These are phyloP conservation scores for Populus simonii DNA, from an alignment of 345 rosid genomes.

Conservation along the genomic window DNA sequence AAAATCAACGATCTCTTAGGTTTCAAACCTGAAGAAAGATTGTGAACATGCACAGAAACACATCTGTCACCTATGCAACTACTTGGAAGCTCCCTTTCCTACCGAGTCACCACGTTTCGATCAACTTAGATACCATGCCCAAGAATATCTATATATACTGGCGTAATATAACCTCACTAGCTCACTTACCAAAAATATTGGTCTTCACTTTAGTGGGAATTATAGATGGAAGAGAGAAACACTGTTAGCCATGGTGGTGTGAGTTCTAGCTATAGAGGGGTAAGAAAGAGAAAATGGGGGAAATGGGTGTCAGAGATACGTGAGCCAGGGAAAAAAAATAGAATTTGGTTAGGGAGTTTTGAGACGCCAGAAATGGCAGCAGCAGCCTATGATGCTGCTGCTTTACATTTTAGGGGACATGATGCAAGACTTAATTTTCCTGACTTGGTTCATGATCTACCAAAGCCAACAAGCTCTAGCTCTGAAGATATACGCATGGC, in stretches of 20 bases:
- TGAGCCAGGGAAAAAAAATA: constrained; percentile 73
- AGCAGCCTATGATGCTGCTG: constrained; percentile 83
- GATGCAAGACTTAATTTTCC: constrained; percentile 73
- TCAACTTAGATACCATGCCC: background rate
- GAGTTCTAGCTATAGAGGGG: constrained; percentile 51
- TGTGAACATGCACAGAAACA: background rate
- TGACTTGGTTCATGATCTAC: constrained; percentile 37
- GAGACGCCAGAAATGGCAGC: constrained; percentile 92
- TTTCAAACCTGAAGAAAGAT: background rate
- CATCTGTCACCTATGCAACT: constrained; percentile 26
- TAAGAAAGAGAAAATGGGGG: constrained; percentile 89
- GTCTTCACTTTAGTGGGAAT: background rate
- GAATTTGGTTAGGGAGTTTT: constrained; percentile 91
- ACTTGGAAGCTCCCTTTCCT: constrained; percentile 42
- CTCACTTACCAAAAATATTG: background rate
- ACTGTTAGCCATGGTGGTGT: constrained; percentile 2
- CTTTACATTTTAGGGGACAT: constrained; percentile 58
- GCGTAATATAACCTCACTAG: background rate
- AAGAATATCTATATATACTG: constrained; percentile 15
- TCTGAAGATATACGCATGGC: constrained; percentile 68
- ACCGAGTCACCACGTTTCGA: background rate
- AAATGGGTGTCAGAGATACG: constrained; percentile 97
- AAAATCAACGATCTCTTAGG: background rate
- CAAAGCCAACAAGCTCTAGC: constrained; percentile 51
- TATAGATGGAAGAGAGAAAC: background rate